Percentiles rank a stretch among this genome's conserved stretches.
Conservation (phyloP, 169 alveolate genomes). For the Plasmodium reichenowi region DNA sequence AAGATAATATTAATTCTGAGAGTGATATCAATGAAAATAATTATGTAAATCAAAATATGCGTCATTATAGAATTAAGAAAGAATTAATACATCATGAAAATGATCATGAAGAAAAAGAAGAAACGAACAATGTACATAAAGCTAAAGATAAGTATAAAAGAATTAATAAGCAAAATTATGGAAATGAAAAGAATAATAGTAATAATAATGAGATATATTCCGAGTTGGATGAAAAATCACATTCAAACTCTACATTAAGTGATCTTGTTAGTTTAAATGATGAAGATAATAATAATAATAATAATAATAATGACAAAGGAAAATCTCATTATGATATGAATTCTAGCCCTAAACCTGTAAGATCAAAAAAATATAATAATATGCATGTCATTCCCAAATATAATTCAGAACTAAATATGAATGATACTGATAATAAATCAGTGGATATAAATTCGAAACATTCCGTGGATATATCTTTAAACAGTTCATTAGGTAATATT, state of each 20-base stretch:
- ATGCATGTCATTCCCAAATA: constrained; percentile 14
- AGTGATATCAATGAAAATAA: neutral
- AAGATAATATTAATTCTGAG: neutral
- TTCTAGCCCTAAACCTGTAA: constrained; percentile 72
- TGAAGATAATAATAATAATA: constrained; percentile 39
- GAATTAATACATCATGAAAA: neutral
- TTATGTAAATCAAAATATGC: neutral
- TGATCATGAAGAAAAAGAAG: constrained; percentile 9
- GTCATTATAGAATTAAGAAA: neutral
- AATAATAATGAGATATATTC: constrained; percentile 22
- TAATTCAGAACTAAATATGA: neutral
- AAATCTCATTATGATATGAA: constrained; percentile 25
- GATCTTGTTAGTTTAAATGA: constrained; percentile 43
- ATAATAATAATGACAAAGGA: constrained; percentile 2
- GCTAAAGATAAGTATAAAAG: neutral
- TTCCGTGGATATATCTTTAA: constrained; percentile 37
- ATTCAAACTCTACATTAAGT: constrained; percentile 27
- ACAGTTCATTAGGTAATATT: constrained; percentile 43
- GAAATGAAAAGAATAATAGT: neutral
- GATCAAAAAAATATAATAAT: constrained; percentile 19
- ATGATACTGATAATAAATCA: constrained; percentile 13
- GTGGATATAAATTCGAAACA: constrained; percentile 5
- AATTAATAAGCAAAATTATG: neutral
- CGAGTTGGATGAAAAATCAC: constrained; percentile 21
- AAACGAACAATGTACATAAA: neutral